phyloP scores from a whole-genome alignment of 2,329 filamentous ascomycete species.

The Penicillium fuscoglaucum region DNA sequence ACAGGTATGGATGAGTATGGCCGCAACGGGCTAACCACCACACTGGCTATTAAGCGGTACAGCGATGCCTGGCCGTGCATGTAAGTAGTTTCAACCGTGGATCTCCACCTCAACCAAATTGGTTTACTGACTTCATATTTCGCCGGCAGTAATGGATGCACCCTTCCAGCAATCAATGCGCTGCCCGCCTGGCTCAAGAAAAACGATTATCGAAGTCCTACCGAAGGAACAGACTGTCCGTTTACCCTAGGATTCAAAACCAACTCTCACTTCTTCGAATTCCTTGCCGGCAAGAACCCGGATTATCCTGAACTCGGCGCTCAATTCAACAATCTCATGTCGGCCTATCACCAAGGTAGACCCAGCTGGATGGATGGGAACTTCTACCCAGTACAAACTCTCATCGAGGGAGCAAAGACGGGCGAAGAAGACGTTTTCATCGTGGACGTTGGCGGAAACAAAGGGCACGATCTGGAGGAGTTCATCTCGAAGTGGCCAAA shows the following conservation, averaged over 20 bases:
- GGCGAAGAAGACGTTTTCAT: constrained; percentile 8
- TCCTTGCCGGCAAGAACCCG: constrained; percentile 7
- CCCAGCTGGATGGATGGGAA: constrained; percentile 14
- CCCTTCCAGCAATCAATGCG: constrained; percentile 3
- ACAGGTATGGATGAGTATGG: constrained; percentile 18
- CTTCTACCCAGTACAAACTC: constrained; percentile 1
- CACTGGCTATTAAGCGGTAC: constrained; percentile 15
- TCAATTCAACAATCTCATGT: constrained; percentile 19
- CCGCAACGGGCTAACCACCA: constrained; percentile 15
- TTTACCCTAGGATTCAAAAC: constrained; percentile 10
- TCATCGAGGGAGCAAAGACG: not conserved
- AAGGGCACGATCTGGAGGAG: constrained; percentile 14
- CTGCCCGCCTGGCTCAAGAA: constrained; percentile 13
- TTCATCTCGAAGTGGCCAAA: constrained; percentile 10
- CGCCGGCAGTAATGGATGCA: constrained; percentile 4
- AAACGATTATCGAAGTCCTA: constrained; percentile 11
- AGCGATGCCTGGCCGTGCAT: constrained; percentile 19
- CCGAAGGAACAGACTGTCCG: constrained; percentile 8
- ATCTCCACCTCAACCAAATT: too few relatives aligned
- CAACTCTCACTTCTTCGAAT: constrained; percentile 10
- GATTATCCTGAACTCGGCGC: constrained; percentile 9
- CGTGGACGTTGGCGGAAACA: constrained; percentile 16
- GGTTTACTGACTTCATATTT: not conserved
- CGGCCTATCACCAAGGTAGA: constrained; percentile 12
- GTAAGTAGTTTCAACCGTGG: constrained; percentile 3